Evolutionary conservation across 192 early-diverging fungal species (phyloP), one percentile per base, ranked within the genome.

Genomic region (Spinellus fusiger): DNA sequence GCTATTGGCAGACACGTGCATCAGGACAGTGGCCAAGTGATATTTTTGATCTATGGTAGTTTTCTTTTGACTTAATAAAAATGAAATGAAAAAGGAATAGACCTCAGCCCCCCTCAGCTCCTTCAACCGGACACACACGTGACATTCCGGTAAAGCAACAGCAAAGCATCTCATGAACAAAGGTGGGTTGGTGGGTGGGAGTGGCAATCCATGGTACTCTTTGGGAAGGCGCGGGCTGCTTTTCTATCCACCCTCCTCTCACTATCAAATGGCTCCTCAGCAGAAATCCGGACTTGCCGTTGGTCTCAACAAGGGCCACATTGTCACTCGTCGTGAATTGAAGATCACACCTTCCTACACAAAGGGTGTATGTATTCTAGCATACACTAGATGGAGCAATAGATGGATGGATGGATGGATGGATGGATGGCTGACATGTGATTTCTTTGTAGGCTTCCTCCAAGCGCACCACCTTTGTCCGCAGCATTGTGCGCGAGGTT

Each of bases 401-500:
- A 53, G 33, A 31, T 40, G 31, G 56, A 53, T 59, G 46, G 64
- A 66, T 57, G 25, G 54, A 56, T 56, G 51, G 61, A 62, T 54
- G 22, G 20, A 31, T 26, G 29, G 20, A 7, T 13, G 12, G 26
- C 23, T 38, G 13, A 20, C 18, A 15, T 28, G 12, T 1, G 5
- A 25, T 52, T 12, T 34, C 35, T 50, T 53, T 29, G 57, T 65
- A 69, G 78, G 81, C 56, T 61, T 57, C 65, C 22, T 67, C 65
- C 70, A 89, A 91, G 83, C 88, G 91, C 70, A 87, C 87, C 69
- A 77, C 76, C 75, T 95, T 97, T 76, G 95, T 99, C 55, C 89
- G 90, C 73, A 87, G 86, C 70, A 71, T 98, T 68, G 79, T 99
- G 76, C 94, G 97, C 67, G 97, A 99, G 80, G 95, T 99, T 35